Evolutionary conservation across 2,329 filamentous ascomycete species (phyloP), one percentile per base, ranked within the genome.

Genomic region (Aspergillus fructus): DNA sequence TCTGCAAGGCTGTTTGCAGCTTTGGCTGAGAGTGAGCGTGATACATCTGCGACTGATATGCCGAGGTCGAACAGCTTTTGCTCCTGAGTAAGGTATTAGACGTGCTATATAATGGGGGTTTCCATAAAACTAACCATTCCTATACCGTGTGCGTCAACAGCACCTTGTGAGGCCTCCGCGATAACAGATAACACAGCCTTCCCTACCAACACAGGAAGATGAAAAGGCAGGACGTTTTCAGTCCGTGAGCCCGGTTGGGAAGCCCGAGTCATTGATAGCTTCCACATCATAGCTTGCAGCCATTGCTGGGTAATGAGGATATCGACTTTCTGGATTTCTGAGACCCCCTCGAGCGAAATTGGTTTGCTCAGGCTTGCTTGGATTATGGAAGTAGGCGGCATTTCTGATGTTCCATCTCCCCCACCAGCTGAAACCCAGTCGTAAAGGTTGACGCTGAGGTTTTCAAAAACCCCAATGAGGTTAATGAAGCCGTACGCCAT

Each of bases 81-180:
- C 59, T 75, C 71, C 72, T 75, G 34, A 53, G 23, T 57, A 30
- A 11, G 30, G 9, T 9, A 12, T 3, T 37, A 40, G 21, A 7
- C 12, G 13, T 42, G 8, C 12, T 45, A 30, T 50, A 23, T 1
- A 13, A 17, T 27, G 3, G 9, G 27, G 27, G 9, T 24, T 19
- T 6, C 11, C 6, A 2, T 33, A n/a, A 17, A 19, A 78, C 85
- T 72, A 76, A 90, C 89, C 73, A 96, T 77, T 53, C 89, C 89
- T 40, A 90, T 85, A 27, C 88, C 88, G 62, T 93, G 82, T 2
- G 93, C 79, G 62, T 93, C 90, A 73, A 91, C 87, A 34, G 87
- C 86, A 57, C 88, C 84, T 51, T 87, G 86, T 0, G 89, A 89
- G 65, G 94, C 91, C 53, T 89, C 85, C 2, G 86, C 85, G 4